Conservation (phyloP, 305 asterid genomes). For the Solanum hybrid region DNA sequence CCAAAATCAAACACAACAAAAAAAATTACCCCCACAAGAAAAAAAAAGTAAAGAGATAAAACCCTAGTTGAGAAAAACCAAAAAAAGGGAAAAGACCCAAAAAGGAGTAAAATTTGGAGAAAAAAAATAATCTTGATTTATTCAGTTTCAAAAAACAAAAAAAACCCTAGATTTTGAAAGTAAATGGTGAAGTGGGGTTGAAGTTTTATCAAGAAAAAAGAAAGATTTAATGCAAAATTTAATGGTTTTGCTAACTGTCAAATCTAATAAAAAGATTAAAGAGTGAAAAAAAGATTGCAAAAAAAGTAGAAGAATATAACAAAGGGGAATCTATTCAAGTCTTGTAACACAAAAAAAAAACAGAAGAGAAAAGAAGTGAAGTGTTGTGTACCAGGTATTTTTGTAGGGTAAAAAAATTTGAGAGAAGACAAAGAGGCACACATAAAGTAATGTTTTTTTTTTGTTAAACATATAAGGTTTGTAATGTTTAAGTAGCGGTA, state of each 20-base stretch:
- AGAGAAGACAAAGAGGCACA: neutral
- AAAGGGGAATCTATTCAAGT: neutral
- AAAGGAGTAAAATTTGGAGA: neutral
- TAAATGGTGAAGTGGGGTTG: neutral
- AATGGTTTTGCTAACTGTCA: neutral
- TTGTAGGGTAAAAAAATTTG: neutral
- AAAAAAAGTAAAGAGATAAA: neutral
- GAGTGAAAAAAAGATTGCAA: neutral
- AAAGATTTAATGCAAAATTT: neutral
- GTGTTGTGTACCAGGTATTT: neutral
- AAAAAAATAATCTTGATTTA: neutral
- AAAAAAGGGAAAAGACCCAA: neutral
- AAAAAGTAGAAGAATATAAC: neutral
- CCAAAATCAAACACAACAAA: conserved; percentile 17
- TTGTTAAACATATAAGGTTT: neutral
- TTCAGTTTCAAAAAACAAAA: neutral
- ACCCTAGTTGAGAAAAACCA: conserved; percentile 2
- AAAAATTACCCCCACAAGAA: neutral
- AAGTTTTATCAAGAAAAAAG: neutral
- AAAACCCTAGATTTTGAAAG: neutral
- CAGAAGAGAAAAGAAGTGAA: neutral
- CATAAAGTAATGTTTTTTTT: neutral
- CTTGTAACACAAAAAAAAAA: neutral
- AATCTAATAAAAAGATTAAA: neutral
- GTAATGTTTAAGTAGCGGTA: neutral